Evolutionary conservation across 2,329 filamentous ascomycete species (phyloP).

Genomic region (Penicillium crustosum): DNA sequence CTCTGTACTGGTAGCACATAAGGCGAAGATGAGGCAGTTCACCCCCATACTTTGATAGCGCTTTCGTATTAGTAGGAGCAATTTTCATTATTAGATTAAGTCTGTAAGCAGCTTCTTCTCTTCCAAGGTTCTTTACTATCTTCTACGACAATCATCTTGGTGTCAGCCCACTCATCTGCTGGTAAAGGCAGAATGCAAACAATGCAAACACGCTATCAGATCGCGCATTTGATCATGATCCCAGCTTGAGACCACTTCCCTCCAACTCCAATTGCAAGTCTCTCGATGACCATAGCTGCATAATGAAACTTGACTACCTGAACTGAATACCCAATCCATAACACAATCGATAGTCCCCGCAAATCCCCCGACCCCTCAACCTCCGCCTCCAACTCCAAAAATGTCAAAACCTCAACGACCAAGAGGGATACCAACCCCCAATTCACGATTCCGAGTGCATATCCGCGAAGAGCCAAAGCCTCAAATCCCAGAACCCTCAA

Average conservation of each 20-base stretch:
- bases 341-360: background rate
- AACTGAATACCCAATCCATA: background rate
- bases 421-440: background rate
- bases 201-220: conserved; percentile 18
- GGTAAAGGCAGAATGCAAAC: conserved; percentile 10
- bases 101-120: background rate
- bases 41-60: background rate
- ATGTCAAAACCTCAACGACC: conserved; percentile 5
- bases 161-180: background rate
- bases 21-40: background rate
- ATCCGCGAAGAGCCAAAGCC: background rate
- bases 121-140: background rate
- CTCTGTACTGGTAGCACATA: background rate
- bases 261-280: background rate
- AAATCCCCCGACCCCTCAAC: background rate
- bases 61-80: background rate
- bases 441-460: conserved; percentile 4
- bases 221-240: conserved; percentile 6
- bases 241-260: background rate
- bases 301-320: background rate
- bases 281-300: background rate
- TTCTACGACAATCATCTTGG: background rate
- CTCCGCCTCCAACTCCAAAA: background rate
- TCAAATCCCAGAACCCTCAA: background rate
- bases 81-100: background rate